Base-by-base conservation (phyloP, 805 yeast species). In the Pichia exigua region DNA sequence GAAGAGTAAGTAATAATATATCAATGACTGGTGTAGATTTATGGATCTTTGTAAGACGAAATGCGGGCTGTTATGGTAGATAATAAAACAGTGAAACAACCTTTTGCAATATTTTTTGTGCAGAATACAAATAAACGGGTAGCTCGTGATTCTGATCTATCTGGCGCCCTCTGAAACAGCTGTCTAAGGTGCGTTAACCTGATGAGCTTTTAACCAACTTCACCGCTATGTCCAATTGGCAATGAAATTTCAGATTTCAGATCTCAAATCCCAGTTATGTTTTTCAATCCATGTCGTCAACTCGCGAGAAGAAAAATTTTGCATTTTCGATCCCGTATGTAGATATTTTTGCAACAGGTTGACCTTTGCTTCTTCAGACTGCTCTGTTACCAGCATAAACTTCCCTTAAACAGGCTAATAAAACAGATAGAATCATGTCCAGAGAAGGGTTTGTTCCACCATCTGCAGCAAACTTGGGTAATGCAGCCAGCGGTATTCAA, bases 361-460 rank as follows among this genome's bases (percentile, higher is more conserved):
- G 21, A 42, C 15, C 18, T 27, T 11, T 12, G 10, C 13, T 11
- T 10, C 30, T 27, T 9, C 5, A 27, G 30, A 6, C 3, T 27
- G 3, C n/a, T 27, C 13, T 27, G 30, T 7, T 2, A 27, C 11
- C 30, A 27, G 12, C 10, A 7, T 27, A 11, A 27, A 17, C 28
- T 24, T n/a, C 28, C 17, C 8, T 17, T 12, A 41, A 24, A 8
- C 42, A 21, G 10, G 8, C 26, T 7, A 24, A 26, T 3, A 15
- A 20, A 38, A 30, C 7, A 30, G 3, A 11, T 5, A 12, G 27
- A 40, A 22, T 18, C 30, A 51, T 58, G 61, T 58, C 61, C 4
- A 87, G 91, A 79, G 96, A 87, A 81, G 95, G 95, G 57, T 87
- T 87, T 69, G 82, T 83, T 56, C 87, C 89, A 57, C 94, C 95